These are phyloP conservation scores for Aspergillus eucalypticola DNA, from an alignment of 2,329 filamentous ascomycete species.

Conservation along the genomic window DNA sequence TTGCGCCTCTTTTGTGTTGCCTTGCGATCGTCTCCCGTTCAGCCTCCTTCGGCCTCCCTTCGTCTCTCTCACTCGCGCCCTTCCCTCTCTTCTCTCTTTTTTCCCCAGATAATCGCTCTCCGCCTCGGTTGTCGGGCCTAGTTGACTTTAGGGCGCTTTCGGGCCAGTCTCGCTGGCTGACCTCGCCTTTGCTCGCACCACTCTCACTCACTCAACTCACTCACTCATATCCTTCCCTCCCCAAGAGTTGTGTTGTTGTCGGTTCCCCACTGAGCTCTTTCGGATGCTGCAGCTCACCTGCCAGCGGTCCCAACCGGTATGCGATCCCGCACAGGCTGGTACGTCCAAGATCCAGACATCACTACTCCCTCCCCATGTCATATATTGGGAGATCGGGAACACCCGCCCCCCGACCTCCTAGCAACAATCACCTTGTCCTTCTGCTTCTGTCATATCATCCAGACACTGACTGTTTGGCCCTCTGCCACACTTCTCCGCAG, in stretches of 20 bases:
- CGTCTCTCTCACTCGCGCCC: not conserved
- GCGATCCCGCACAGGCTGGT: slow-evolving; percentile 49
- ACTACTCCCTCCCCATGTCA: not conserved
- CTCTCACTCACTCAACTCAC: slow-evolving; percentile 6
- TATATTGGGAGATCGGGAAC: not conserved
- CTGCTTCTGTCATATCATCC: not conserved
- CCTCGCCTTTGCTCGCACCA: slow-evolving; percentile 1
- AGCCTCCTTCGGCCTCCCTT: slow-evolving; percentile 1
- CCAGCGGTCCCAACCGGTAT: slow-evolving; percentile 34
- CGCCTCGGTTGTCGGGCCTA: slow-evolving; percentile 7
- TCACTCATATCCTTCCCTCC: not conserved
- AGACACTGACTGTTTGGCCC: not conserved
- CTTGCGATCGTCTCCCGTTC: not conserved
- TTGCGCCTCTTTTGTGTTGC: slow-evolving; percentile 1
- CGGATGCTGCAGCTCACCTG: slow-evolving; percentile 30
- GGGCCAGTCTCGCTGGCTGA: slow-evolving; percentile 19
- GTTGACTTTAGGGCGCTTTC: slow-evolving; percentile 8
- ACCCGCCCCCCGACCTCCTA: not conserved
- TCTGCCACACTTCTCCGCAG: slow-evolving; percentile 28
- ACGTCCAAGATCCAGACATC: slow-evolving; percentile 19
- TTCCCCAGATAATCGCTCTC: slow-evolving; percentile 9
- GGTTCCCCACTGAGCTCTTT: slow-evolving; percentile 12
- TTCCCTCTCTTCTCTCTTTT: slow-evolving; percentile 2
- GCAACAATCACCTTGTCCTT: not conserved
- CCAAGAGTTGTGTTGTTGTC: not conserved